These are phyloP conservation scores for Cerrena zonata DNA, from an alignment of 1,284 basidiomycete genomes.

Conservation along the genomic window DNA sequence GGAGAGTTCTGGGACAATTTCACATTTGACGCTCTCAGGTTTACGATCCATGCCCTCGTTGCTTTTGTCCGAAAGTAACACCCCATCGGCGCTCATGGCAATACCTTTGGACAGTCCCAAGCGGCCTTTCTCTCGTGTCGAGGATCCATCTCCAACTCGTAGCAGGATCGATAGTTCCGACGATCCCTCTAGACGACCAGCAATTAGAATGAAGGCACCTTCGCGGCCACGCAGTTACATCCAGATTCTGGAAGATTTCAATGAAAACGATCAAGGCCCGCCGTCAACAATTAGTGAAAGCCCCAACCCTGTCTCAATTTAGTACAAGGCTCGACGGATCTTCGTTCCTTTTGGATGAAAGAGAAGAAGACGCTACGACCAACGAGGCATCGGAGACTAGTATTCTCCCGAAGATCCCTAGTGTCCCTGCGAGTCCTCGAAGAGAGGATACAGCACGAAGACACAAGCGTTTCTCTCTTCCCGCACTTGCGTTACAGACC, in stretches of 20 bases:
- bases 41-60: conserved; percentile 45
- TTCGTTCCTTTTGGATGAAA: conserved; percentile 19
- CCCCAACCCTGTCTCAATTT: conserved; percentile 24
- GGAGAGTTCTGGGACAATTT: conserved; percentile 23
- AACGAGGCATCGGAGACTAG: conserved; percentile 5
- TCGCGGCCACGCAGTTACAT: conserved; percentile 53
- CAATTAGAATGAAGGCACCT: conserved; percentile 33
- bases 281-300: conserved; percentile 20
- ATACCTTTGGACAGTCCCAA: conserved; percentile 31
- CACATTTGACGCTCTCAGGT: conserved; percentile 40
- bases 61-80: conserved; percentile 30
- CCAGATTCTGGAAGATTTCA: conserved; percentile 61
- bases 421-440: conserved; percentile 18
- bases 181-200: conserved; percentile 21
- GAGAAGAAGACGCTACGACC: conserved; percentile 18
- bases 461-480: conserved; percentile 66
- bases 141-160: conserved; percentile 11
- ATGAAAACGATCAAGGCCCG: conserved; percentile 24
- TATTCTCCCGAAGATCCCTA: conserved; percentile 7
- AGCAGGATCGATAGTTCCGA: conserved; percentile 7
- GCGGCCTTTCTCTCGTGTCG: conserved; percentile 21
- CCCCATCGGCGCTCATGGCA: conserved; percentile 39
- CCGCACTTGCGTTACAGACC: conserved; percentile 67
- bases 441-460: conserved; percentile 55
- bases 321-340: conserved; percentile 19